A percentile compares a stretch with the other conserved stretches of the same genome.
Evolutionary conservation across 148 eudicot species (phyloP).

Genomic region (Euryodendron excelsum): DNA sequence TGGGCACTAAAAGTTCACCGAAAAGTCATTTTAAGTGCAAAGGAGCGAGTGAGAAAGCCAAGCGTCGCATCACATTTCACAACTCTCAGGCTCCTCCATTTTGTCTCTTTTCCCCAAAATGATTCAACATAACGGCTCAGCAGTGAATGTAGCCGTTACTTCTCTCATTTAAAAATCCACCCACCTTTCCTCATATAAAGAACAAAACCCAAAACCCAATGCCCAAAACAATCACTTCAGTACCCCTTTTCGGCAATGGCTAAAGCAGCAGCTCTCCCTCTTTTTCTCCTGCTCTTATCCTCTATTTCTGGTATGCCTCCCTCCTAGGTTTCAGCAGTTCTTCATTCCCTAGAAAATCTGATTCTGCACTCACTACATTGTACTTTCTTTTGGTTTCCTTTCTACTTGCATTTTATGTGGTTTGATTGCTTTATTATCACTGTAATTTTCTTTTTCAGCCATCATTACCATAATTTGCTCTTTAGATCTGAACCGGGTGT

Average conservation of each 20-base stretch:
- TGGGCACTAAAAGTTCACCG: no score
- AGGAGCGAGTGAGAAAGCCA: background rate
- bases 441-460: background rate
- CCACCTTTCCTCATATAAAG: background rate
- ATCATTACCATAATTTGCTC: background rate
- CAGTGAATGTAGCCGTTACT: background rate
- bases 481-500: background rate
- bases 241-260: constrained; percentile 17
- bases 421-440: background rate
- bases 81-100: background rate
- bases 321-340: no score
- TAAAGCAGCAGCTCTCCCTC: constrained; percentile 13
- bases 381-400: background rate
- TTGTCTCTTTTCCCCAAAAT: background rate
- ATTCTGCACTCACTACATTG: background rate
- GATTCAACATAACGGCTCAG: background rate
- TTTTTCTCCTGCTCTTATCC: constrained; percentile 25
- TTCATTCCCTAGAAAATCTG: background rate
- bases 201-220: background rate
- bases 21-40: no score
- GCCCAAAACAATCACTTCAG: background rate
- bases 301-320: constrained; percentile 34
- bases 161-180: background rate
- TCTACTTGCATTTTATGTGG: background rate
- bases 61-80: background rate